A percentile compares a stretch with the other conserved stretches of the same genome.
These are phyloP conservation scores for Lecanoromycetidae sp. DNA, from an alignment of 2,329 filamentous ascomycete genomes.

Conservation along the genomic window DNA sequence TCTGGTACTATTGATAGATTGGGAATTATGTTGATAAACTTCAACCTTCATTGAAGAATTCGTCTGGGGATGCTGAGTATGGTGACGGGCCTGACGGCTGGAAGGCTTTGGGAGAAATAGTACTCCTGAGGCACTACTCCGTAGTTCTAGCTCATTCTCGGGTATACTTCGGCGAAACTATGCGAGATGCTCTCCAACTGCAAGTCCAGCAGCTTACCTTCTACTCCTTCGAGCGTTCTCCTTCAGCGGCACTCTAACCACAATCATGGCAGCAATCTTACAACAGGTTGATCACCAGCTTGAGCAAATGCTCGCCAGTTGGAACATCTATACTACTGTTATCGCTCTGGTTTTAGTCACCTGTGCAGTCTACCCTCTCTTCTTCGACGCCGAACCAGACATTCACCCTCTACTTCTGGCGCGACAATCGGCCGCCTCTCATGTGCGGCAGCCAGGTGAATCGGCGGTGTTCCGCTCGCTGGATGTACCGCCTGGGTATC, in stretches of 20 bases:
- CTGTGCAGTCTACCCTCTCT: slow-evolving; percentile 58
- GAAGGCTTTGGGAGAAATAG: too few species aligned
- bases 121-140: too few species aligned
- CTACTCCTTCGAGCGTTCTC: not conserved
- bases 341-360: slow-evolving; percentile 55
- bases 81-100: too few species aligned
- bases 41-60: too few species aligned
- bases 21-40: too few species aligned
- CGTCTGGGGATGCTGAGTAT: too few species aligned
- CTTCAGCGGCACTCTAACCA: not conserved
- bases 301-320: slow-evolving; percentile 58
- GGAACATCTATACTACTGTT: slow-evolving; percentile 68
- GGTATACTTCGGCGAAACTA: too few species aligned
- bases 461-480: slow-evolving; percentile 77
- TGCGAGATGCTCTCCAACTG: too few species aligned
- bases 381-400: slow-evolving; percentile 68
- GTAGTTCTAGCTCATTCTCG: too few species aligned
- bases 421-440: slow-evolving; percentile 65
- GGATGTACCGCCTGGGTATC: slow-evolving; percentile 73
- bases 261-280: slow-evolving; percentile 25
- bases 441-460: slow-evolving; percentile 71
- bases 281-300: slow-evolving; percentile 60
- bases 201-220: too few species aligned
- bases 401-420: slow-evolving; percentile 83
- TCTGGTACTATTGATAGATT: too few species aligned